Base-by-base conservation (phyloP, 1,284 basidiomycete species). In the Bjerkandera adusta region DNA sequence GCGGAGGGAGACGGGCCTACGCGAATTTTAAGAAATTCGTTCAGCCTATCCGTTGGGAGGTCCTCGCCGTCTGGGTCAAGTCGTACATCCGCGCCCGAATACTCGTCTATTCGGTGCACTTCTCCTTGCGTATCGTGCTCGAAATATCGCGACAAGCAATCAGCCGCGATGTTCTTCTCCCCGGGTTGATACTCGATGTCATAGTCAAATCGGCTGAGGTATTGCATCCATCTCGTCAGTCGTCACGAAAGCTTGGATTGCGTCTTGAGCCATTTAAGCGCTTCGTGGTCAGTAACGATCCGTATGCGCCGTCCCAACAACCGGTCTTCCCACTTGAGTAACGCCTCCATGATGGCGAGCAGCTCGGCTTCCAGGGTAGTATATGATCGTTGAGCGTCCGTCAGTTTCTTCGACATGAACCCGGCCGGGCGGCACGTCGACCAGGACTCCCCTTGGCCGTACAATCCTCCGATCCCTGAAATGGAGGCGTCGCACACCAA, bases 321-420 rank as follows among this genome's bases (percentile, higher is more conserved):
- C 40, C 65, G 66, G 36, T 66, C 67, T 41, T 70, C 65, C 67
- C 66, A 70, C 44, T 67, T 66, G 0, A 62, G 34, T 0, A 72
- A 55, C 0, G 63, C 66, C 49, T 70, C 62, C 0, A 73, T 45
- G 0, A 72, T 65, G 0, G 65, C 70, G 2, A 73, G 43, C 0
- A 62, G 61, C 40, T 73, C 70, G 8, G 56, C 47, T 42, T 72
- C 65, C 43, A 59, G 63, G 1, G 65, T 58, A 1, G 50, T 52
- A 37, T 72, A 72, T 29, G 67, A 58, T 2, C 60, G 56, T 47
- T 73, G 69, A 1, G 67, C 65, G 12, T 47, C n/a, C n/a, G 66
- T 68, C 39, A 73, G 67, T 30, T 74, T 73, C 5, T 62, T 61
- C 0, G 67, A 72, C 53, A 69, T 67, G 42, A 75, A 73, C 1